Evolutionary conservation across 306 rosid species (phyloP), one percentile per base, ranked within the genome.

Genomic region (Cicer chorassanicum): DNA sequence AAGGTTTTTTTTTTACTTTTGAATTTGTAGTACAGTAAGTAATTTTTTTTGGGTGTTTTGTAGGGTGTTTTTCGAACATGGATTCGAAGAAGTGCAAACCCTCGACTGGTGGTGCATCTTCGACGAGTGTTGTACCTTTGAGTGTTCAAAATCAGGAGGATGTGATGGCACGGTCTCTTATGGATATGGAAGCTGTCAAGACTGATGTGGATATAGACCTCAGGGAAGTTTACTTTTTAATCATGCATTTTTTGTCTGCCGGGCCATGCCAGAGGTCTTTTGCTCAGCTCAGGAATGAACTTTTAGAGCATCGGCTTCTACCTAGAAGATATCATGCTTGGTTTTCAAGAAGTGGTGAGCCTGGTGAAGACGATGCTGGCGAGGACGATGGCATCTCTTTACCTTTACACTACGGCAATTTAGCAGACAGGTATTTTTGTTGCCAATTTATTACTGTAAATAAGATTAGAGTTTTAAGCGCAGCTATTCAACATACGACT

Each of bases 261-360:
- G 98, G 98, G 75, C 98, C 98, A 70, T 92, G 90, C 81, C 86
- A 72, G 85, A 86, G 76, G 83, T 83, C 91, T 81, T 88, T 84
- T 68, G 68, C 69, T 66, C 90, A 88, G 73, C 76, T 92, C 65
- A 78, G 83, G 81, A 82, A 78, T 77, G 98, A 92, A 78, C 92
- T 92, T 84, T 61, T 88, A 65, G 92, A 92, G 72, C 87, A 90
- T 78, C 91, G 79, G 77, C 98, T 92, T 72, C 85, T 92, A 7
- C 98, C 98, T 65, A 87, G 98, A 88, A 88, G 98, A 80, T 90
- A 90, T 86, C 98, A 92, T 87, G 89, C 96, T 74, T 83, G 91
- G 93, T 92, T 76, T 92, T 92, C 96, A 65, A 85, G 96, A 73
- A 86, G 80, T 72, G 87, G 88, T 18, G 70, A 69, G 21, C 50